Evolutionary conservation across 176 grass and related monocot genomes (phyloP), one percentile per base, ranked within the genome.

Genomic region (Alopecurus myosuroides): DNA sequence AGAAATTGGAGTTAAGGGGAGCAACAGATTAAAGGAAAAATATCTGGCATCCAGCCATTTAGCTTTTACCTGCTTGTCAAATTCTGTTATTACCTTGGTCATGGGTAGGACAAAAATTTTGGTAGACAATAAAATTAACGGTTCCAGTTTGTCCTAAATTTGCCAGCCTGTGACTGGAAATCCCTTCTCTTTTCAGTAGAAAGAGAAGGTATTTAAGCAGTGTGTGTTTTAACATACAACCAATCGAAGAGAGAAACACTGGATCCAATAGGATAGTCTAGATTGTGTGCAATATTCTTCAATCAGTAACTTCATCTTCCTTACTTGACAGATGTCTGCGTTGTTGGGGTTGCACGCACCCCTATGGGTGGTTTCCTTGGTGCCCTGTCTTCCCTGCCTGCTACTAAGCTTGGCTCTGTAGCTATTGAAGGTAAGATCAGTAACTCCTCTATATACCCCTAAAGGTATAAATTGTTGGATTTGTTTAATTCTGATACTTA

Each of bases 331-430:
- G 93, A 98, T 95, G 93, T 98, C 52, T 95, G 95, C 29, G 19
- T 95, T 70, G 91, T 98, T n/a, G 91, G 95, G 5, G 87, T 92
- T 33, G 93, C 95, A 19, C 90, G 93, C 44, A 98, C 95, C 61
- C 95, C 95, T 20, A 92, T 98, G 91, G 95, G 93, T 34, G 82
- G 89, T 60, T 98, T 98, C 75, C 91, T 98, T 35, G 95, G 95
- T 70, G 82, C 91, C 11, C 77, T 98, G 22, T 98, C 93, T 84
- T 90, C 95, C 33, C 55, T 98, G 79, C 25, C 95, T 41, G 95
- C 95, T 5, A 98, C 93, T 4, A 98, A 98, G 77, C 95, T 98
- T 20, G 95, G 95, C 33, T 98, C 95, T 33, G 5, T 95, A 40
- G 89, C 65, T 17, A 95, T 98, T 44, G 57, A 92, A 88, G 84